phyloP scores from a whole-genome alignment of 768 basidiomycete genomes.

The Amanita rubescens region DNA sequence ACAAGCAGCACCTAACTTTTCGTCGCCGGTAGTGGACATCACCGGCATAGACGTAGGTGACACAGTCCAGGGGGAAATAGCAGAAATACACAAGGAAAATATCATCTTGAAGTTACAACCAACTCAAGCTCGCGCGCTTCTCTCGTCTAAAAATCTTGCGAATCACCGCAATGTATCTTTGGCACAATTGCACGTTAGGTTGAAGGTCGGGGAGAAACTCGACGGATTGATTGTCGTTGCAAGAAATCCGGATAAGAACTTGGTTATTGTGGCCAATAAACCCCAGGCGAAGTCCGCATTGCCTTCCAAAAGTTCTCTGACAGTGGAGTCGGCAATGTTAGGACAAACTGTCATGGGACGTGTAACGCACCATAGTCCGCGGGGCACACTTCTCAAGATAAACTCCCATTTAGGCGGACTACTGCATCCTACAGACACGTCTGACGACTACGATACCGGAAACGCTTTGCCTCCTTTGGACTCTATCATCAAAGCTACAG shows the following conservation, averaged over 20 bases:
- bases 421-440: conserved; percentile 73
- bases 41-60: conserved; percentile 73
- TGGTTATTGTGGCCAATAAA: conserved; percentile 78
- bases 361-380: conserved; percentile 64
- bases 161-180: conserved; percentile 64
- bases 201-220: conserved; percentile 66
- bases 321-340: conserved; percentile 56
- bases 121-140: conserved; percentile 62
- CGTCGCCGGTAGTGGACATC: conserved; percentile 47
- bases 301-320: conserved; percentile 42
- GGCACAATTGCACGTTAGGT: conserved; percentile 50
- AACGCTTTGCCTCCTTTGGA: conserved; percentile 52
- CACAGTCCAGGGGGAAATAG: conserved; percentile 59
- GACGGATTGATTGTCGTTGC: conserved; percentile 83
- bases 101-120: conserved; percentile 66
- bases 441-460: conserved; percentile 68
- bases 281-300: conserved; percentile 48
- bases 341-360: conserved; percentile 78
- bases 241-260: conserved; percentile 75
- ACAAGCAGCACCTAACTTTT: conserved; percentile 53
- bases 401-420: conserved; percentile 63
- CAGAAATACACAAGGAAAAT: conserved; percentile 83
- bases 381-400: conserved; percentile 75
- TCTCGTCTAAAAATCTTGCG: conserved; percentile 86
- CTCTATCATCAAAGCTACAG: conserved; percentile 60